Evolutionary conservation across 2,329 filamentous ascomycete species (phyloP), one percentile per base, ranked within the genome.

Genomic region (Nothophoma quercina): DNA sequence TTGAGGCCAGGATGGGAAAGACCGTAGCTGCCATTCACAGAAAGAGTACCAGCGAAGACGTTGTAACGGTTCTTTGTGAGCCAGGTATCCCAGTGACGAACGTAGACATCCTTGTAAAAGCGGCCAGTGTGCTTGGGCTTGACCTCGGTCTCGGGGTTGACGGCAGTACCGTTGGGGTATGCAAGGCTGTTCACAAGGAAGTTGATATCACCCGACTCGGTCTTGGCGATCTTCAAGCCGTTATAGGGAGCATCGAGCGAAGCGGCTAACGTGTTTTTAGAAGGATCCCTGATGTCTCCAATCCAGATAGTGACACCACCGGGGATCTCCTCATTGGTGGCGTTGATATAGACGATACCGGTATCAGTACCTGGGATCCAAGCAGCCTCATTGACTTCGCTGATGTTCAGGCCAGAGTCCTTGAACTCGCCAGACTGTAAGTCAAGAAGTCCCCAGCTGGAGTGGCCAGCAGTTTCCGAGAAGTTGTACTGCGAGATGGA

Each of bases 11-110:
- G 52, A 21, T 65, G 57, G 16, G 64, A 62, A 6, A 72, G 58
- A 4, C 56, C 48, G 29, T 69, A 69, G 50, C 63, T 69, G 39
- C 55, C 58, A 28, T 68, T 71, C 2, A 58, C 60, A 5, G 62
- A 60, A 25, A 95, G 72, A 2, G 82, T 80, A 30, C 88, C 87
- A 33, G 89, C 91, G 80, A 89, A 95, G 13, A 96, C 81, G 1
- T 88, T 84, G 67, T 87, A 88, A 56, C 83, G 85, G 65, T 90
- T 85, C 46, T 86, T 83, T 1, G 83, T 85, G 26, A 86, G 79
- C 78, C 89, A 96, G 5, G 81, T 74, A 69, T 96, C 90, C 91
- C 91, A 96, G 68, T 96, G 90, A 21, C 91, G 85, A 22, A 89
- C 87, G 67, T 90, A 95, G 29, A 91, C 83, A 53, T 84, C 85